Evolutionary conservation across 345 rosid genomes (phyloP), one percentile per base, ranked within the genome.

Genomic region (Stellera chamaejasme): DNA sequence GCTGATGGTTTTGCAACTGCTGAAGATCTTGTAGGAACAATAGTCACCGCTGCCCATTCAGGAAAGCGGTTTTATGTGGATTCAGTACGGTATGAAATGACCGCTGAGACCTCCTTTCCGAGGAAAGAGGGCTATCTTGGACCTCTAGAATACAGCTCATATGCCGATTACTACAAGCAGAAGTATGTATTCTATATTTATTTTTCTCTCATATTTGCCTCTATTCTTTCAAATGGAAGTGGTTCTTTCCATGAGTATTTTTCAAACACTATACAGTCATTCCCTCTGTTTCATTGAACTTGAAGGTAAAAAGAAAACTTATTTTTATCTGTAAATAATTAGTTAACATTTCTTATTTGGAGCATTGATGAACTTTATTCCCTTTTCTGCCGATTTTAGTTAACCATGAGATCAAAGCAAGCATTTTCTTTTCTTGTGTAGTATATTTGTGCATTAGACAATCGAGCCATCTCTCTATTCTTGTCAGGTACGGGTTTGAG

Each of bases 51-150:
- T 55, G 99, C 96, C 67, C 99, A 93, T 80, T 93, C 99, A 4
- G 97, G 99, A 64, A 93, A 93, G 82, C 82, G 99, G 78, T 93
- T 93, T 71, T 89, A 84, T 60, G 99, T 89, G 27, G 99, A 89
- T 72, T 83, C 99, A 48, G 69, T 93, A 45, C 75, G 88, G 47
- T 80, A 77, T 64, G 94, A 89, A 10, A 89, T 87, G 99, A 87
- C 85, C 69, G 94, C 94, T 8, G 96, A 89, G 76, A 83, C 80
- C 64, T 82, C 99, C 47, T 93, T 93, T 66, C 99, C 99, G 0
- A 82, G 97, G 80, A 93, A 89, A 82, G 97, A 84, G 79, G 99
- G 97, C 56, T 89, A 87, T 83, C 91, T 93, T 53, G 99, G 99
- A 68, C 99, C 99, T 43, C 67, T 93, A 48, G 94, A 89, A 75